Base-by-base conservation (phyloP, 345 rosid species). In the Pistacia integerrima region DNA sequence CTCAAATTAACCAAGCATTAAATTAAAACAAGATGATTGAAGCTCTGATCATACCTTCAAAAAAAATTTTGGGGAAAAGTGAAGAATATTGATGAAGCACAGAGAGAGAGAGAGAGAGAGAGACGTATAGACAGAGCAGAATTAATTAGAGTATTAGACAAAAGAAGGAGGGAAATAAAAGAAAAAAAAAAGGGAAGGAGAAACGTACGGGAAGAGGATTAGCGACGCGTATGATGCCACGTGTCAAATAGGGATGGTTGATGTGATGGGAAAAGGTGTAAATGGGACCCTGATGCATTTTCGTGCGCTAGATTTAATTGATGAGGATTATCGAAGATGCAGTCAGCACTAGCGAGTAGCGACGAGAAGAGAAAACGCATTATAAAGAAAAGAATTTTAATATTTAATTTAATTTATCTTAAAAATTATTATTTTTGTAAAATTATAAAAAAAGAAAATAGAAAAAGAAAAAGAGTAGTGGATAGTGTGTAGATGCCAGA, bases 151-250 rank as follows among this genome's bases (percentile, higher is more conserved):
- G n/a, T n/a, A n/a, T n/a, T n/a, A 59, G 25, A 41, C 4, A 41
- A 11, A 17, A 25, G 62, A 16, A 14, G 51, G 74, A 52, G 12
- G 65, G 57, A 11, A 30, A 30, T 30, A 30, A 30, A 30, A 30
- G 57, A 11, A 17, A 76, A 10, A 0, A 35, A 30, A 28, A 33
- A 11, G 2, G 7, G 77, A 74, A 16, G 59, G 69, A 70, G 88
- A 85, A 79, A 86, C 92, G 92, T 85, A 81, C 57, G 72, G 81
- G 85, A 20, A 58, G 63, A 35, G 70, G 36, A 20, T 4, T 18
- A 54, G 64, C 51, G 90, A 78, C 84, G 70, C 76, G 67, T 38
- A 78, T 35, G 81, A 12, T 20, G 84, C 78, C 93, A 93, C 90
- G 88, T 89, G 88, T 78, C 36, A 0, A 10, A 8, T n/a, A 18